Conservation (phyloP, 1,139 yeast genomes). For the Suhomyces ambrosiae region DNA sequence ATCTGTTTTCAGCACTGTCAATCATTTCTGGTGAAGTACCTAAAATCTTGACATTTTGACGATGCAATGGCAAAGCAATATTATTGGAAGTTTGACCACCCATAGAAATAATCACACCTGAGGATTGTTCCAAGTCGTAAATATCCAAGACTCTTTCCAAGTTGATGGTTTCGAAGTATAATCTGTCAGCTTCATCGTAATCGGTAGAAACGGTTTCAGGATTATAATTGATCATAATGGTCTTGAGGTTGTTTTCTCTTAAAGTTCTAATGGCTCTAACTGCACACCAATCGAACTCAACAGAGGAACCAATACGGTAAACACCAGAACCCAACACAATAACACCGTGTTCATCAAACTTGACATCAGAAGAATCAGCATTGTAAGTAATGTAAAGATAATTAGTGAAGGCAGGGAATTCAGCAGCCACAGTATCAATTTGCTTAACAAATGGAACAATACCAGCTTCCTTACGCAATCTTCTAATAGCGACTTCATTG, state of each 20-base stretch:
- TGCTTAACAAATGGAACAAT: conserved; percentile 93
- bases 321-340: conserved; percentile 95
- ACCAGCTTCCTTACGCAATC: conserved; percentile 86
- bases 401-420: conserved; percentile 96
- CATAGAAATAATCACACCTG: conserved; percentile 95
- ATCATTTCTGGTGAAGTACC: conserved; percentile 99
- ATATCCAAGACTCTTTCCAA: conserved; percentile 95
- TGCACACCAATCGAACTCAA: conserved; percentile 96
- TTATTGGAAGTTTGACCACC: conserved; percentile 99
- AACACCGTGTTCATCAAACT: conserved; percentile 82
- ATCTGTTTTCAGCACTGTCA: conserved; percentile 97
- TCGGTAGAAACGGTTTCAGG: conserved; percentile 99
- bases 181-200: conserved; percentile 96
- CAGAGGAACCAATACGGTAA: conserved; percentile 92
- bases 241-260: conserved; percentile 83
- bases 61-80: conserved; percentile 89
- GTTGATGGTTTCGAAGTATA: conserved; percentile 94
- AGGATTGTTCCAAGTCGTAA: conserved; percentile 86
- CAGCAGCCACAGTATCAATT: conserved; percentile 98
- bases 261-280: conserved; percentile 93
- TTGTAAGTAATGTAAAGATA: conserved; percentile 94
- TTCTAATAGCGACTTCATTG: conserved; percentile 90
- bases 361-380: conserved; percentile 85
- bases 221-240: conserved; percentile 96
- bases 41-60: conserved; percentile 92